Conservation (phyloP, 495 filamentous ascomycete genomes). For the Barbatosphaeria neglecta region DNA sequence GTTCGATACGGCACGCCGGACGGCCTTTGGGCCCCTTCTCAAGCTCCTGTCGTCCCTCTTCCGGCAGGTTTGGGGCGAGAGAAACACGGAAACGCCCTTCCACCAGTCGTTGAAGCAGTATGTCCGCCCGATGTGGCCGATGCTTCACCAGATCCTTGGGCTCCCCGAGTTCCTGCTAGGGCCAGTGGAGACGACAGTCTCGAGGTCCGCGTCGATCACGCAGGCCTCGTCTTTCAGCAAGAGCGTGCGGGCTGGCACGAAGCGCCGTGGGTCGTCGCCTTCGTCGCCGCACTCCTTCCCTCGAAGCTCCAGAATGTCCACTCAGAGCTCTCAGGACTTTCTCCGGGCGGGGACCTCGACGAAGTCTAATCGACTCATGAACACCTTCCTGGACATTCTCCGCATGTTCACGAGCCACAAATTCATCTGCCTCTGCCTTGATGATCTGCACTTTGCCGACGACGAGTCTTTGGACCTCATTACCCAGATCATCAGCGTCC, state of each 20-base stretch:
- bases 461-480: slow-evolving; percentile 74
- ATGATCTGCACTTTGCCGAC: slow-evolving; percentile 82
- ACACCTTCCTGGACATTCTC: slow-evolving; percentile 75
- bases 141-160: slow-evolving; percentile 63
- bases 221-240: slow-evolving; percentile 8
- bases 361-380: slow-evolving; percentile 68
- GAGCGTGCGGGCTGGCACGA: slow-evolving; percentile 8
- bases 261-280: slow-evolving; percentile 31
- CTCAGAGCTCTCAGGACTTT: slow-evolving; percentile 56
- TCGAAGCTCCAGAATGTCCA: slow-evolving; percentile 9
- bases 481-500: slow-evolving; percentile 55
- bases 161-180: slow-evolving; percentile 64
- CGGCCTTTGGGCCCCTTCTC: slow-evolving; percentile 74
- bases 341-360: slow-evolving; percentile 55
- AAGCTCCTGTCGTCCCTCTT: slow-evolving; percentile 72
- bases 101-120: slow-evolving; percentile 63
- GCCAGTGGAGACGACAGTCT: slow-evolving; percentile 11
- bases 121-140: slow-evolving; percentile 65
- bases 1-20: slow-evolving; percentile 69
- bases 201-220: slow-evolving; percentile 10
- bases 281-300: slow-evolving; percentile 13
- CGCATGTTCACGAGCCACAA: slow-evolving; percentile 64
- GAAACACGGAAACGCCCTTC: slow-evolving; percentile 71
- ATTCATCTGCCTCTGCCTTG: slow-evolving; percentile 72
- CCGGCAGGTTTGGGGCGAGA: slow-evolving; percentile 84